These are phyloP conservation scores for Ceratobasidium theobromae DNA, from an alignment of 1,284 basidiomycete genomes.

Conservation along the genomic window DNA sequence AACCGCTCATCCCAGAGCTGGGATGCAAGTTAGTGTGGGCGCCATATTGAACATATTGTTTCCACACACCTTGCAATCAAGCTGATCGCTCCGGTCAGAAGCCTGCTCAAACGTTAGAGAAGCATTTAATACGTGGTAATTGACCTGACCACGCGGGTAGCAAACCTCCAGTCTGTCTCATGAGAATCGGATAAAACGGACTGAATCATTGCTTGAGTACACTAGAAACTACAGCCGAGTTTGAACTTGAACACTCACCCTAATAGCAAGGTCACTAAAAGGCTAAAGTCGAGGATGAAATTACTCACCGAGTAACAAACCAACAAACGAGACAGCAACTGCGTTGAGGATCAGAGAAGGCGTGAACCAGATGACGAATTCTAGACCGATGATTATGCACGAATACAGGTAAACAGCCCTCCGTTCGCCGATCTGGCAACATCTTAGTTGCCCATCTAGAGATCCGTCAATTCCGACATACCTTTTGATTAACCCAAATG, in stretches of 20 bases:
- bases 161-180: conserved; percentile 30
- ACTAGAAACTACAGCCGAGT: background rate
- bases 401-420: conserved; percentile 42
- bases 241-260: background rate
- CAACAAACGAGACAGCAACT: conserved; percentile 35
- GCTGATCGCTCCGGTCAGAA: conserved; percentile 2
- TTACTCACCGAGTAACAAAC: conserved; percentile 31
- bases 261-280: background rate
- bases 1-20: conserved; percentile 17
- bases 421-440: conserved; percentile 48
- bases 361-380: conserved; percentile 35
- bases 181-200: conserved; percentile 35
- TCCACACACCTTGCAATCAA: conserved; percentile 10
- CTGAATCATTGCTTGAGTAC: background rate
- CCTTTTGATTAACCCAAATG: conserved; percentile 54
- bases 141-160: conserved; percentile 15
- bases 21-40: background rate
- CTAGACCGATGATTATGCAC: conserved; percentile 35
- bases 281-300: background rate
- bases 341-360: conserved; percentile 35
- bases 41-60: background rate
- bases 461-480: conserved; percentile 33
- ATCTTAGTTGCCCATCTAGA: background rate
- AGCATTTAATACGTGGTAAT: background rate
- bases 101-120: background rate